Evolutionary conservation across 1,139 yeast genomes (phyloP).

Genomic region (Saccharomyces pastorianus): DNA sequence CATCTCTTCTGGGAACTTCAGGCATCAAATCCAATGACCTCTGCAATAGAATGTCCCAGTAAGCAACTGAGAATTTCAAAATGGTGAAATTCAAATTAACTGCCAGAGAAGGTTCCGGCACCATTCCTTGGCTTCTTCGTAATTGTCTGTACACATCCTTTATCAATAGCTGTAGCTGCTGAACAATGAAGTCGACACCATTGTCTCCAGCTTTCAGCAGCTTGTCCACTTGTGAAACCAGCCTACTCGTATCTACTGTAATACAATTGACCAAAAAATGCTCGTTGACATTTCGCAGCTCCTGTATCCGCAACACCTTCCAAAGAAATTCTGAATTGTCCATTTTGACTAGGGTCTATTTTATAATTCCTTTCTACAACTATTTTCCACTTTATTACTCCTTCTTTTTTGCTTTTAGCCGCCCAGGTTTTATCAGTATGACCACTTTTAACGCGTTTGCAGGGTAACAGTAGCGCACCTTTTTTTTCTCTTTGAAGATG

Average conservation of each 20-base stretch:
- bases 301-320: not conserved
- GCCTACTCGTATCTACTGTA: not conserved
- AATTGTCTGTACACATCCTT: not conserved
- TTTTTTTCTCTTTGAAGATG: not conserved
- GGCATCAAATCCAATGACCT: not conserved
- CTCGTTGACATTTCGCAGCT: not conserved
- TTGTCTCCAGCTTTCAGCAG: not conserved
- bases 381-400: not conserved
- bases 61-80: slow-evolving; percentile 7
- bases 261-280: not conserved
- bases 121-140: not conserved
- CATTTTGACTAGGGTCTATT: too few species aligned
- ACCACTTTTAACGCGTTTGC: not conserved
- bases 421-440: not conserved
- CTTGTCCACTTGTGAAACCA: not conserved
- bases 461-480: not conserved
- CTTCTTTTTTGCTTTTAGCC: not conserved
- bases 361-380: too few species aligned
- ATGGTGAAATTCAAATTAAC: slow-evolving; percentile 9
- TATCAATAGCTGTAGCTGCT: not conserved
- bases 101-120: not conserved
- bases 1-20: not conserved
- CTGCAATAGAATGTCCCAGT: slow-evolving; percentile 10
- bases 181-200: not conserved
- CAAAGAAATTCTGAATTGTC: not conserved